Evolutionary conservation across 2,329 filamentous ascomycete genomes (phyloP).

Genomic region (Claviceps sp.): DNA sequence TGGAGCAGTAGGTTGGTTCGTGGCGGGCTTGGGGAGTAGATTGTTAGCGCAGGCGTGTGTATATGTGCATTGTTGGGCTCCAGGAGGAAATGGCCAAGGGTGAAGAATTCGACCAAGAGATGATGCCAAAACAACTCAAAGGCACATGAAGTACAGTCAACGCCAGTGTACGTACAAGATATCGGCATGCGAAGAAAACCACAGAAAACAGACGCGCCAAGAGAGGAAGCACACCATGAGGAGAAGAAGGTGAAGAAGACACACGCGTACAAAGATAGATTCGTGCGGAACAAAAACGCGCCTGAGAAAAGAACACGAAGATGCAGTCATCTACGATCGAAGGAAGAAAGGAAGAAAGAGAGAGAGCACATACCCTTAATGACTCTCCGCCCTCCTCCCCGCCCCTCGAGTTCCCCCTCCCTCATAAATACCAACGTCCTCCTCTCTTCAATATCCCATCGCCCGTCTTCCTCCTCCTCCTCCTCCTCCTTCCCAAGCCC

Average conservation of each 20-base stretch:
- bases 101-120: too few relatives aligned
- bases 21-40: conserved; percentile 11
- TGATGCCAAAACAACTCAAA: too few relatives aligned
- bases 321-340: neutral
- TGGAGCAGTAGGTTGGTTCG: conserved; percentile 27
- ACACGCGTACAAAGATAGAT: too few relatives aligned
- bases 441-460: conserved; percentile 29
- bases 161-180: too few relatives aligned
- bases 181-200: neutral
- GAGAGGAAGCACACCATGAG: too few relatives aligned
- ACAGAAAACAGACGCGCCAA: neutral
- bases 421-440: conserved; percentile 41
- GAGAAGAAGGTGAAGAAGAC: too few relatives aligned
- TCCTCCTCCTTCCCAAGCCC: neutral
- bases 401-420: conserved; percentile 10
- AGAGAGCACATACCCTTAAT: conserved; percentile 15
- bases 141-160: too few relatives aligned
- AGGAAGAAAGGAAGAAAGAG: neutral
- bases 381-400: conserved; percentile 8
- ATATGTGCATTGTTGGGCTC: neutral
- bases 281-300: too few relatives aligned
- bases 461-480: conserved; percentile 1
- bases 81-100: too few relatives aligned
- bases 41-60: neutral
- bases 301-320: too few relatives aligned